Base-by-base conservation (phyloP, 805 yeast genomes). In the Yarrowia yakushimensis region DNA sequence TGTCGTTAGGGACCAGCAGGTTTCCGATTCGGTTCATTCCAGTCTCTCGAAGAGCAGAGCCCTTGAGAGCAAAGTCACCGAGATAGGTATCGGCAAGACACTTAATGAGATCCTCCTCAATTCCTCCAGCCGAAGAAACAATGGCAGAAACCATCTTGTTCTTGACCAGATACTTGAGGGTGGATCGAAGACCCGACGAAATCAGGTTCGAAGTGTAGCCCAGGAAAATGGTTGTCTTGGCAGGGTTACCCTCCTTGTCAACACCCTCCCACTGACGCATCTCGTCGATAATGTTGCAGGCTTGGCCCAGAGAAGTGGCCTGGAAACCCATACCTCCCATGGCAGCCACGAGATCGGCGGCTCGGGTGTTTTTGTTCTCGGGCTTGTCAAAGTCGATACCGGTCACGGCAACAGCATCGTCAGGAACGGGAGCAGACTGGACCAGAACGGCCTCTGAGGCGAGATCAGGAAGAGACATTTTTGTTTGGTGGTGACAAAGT, bases 11-110 rank as follows among this genome's bases (percentile, higher is more conserved):
- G 60, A 94, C 98, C 68, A 94, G 81, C 74, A 94, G 80, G 74
- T 94, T 96, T 66, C 99, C 99, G 70, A 96, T 94, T 77, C 99
- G 86, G 79, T 94, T 94, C 87, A 94, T 85, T 66, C 99, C 99
- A 74, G 91, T 86, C 57, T 90, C 97, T 75, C 99, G 85, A 66
- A 94, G 81, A 52, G 81, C 79, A 63, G 85, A 79, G 65, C 99
- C 99, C 15, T 85, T 84, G 67, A 93, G 79, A 45, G 87, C 74
- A 74, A 91, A 94, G 57, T 91, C 97, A 60, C 99, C 97, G 80
- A 96, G 79, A 71, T 85, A 92, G 8, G 99, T 94, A 63, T 97
- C 97, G 1, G 98, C 99, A 63, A 94, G 79, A 73, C 97, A 91
- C 76, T 94, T 94, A 79, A 94, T 94, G 55, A 94, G 77, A 76